A percentile compares a stretch with the other conserved stretches of the same genome.
Evolutionary conservation across 305 asterid species (phyloP).

Genomic region (Solanum hybrid): DNA sequence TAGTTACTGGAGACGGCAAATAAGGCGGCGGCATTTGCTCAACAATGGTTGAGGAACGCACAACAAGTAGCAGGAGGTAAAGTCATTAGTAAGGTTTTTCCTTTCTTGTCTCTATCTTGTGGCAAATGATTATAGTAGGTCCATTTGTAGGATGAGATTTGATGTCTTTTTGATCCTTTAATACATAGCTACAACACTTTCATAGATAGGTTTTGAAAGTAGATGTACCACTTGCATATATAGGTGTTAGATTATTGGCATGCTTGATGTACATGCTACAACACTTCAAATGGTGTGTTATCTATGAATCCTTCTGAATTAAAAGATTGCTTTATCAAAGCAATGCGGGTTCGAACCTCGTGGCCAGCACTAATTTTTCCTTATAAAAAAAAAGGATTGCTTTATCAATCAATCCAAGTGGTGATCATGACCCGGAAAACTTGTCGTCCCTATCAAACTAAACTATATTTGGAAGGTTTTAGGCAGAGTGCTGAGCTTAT

Average conservation of each 20-base stretch:
- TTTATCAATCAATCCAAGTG: background rate
- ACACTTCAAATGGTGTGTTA: background rate
- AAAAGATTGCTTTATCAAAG: background rate
- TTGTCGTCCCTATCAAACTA: background rate
- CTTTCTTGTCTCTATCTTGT: background rate
- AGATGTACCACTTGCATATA: background rate
- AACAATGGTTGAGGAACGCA: conserved; percentile 68
- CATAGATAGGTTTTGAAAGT: background rate
- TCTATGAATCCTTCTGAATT: background rate
- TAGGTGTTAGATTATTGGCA: background rate
- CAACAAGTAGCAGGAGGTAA: conserved; percentile 86
- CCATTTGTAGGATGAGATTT: background rate
- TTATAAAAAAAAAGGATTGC: background rate
- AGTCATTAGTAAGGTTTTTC: background rate
- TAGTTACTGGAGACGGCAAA: conserved; percentile 71
- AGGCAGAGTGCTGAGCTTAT: background rate
- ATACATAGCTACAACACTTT: background rate
- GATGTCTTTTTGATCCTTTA: background rate
- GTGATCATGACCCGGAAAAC: background rate
- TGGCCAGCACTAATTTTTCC: no score
- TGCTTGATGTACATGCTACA: background rate
- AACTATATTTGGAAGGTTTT: background rate
- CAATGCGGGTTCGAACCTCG: no score
- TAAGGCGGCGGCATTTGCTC: conserved; percentile 57
- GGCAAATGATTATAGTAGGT: background rate